Percentiles rank a stretch among this genome's conserved stretches.
Conservation (phyloP, 2,329 filamentous ascomycete species). For the Proliferodiscus dingleyae region DNA sequence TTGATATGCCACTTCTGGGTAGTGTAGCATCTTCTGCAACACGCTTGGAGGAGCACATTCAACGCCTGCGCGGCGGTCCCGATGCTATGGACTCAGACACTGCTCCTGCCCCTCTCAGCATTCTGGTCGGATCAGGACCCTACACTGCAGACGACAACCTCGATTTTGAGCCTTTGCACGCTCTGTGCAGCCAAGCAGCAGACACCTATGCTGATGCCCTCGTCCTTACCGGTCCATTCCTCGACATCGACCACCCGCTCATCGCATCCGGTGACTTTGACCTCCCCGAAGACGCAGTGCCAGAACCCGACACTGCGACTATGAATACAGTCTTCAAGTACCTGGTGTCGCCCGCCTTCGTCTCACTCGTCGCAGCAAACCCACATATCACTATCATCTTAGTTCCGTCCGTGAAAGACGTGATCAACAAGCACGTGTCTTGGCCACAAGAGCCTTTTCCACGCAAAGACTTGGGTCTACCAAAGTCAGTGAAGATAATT, state of each 20-base stretch:
- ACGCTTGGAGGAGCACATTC: conserved; percentile 62
- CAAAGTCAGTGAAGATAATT: conserved; percentile 70
- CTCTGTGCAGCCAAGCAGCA: conserved; percentile 72
- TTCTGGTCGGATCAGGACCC: conserved; percentile 77
- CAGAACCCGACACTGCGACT: conserved; percentile 73
- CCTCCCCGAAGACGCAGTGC: conserved; percentile 59
- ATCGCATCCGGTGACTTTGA: conserved; percentile 78
- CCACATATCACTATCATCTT: conserved; percentile 79
- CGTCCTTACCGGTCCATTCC: conserved; percentile 79
- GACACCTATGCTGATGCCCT: conserved; percentile 72
- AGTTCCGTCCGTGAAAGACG: conserved; percentile 77
- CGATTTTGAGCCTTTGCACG: conserved; percentile 79
- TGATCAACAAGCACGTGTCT: conserved; percentile 75
- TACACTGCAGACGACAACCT: conserved; percentile 92
- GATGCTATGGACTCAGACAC: conserved; percentile 57
- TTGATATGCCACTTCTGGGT: conserved; percentile 69
- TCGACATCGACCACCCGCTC: conserved; percentile 86
- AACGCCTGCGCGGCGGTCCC: conserved; percentile 60
- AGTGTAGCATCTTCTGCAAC: conserved; percentile 65
- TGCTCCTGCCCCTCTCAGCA: conserved; percentile 62
- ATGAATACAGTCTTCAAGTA: conserved; percentile 79
- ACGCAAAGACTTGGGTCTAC: conserved; percentile 69
- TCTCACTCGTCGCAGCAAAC: conserved; percentile 63
- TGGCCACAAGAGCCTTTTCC: conserved; percentile 76
- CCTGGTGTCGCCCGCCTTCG: conserved; percentile 69